Evolutionary conservation across 805 yeast species (phyloP).

Genomic region (Metschnikowia lunata): DNA sequence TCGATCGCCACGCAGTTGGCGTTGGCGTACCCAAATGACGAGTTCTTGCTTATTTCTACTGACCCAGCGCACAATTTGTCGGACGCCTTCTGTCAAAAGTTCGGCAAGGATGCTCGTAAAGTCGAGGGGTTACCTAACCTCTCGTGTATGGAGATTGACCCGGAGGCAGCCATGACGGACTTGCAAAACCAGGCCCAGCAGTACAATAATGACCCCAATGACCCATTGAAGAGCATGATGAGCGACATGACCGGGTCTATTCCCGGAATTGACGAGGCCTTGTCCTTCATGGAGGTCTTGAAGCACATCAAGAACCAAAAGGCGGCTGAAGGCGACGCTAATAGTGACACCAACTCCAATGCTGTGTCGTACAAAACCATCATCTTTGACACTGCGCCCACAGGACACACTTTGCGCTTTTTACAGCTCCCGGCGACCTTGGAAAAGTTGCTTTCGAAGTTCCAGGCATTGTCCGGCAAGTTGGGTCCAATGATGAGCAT

Average conservation of each 20-base stretch:
- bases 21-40: slow-evolving; percentile 67
- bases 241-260: slow-evolving; percentile 90
- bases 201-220: slow-evolving; percentile 51
- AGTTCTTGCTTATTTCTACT: slow-evolving; percentile 85
- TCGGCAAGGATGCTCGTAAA: slow-evolving; percentile 92
- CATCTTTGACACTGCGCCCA: slow-evolving; percentile 99
- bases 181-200: slow-evolving; percentile 59
- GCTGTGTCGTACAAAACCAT: slow-evolving; percentile 65
- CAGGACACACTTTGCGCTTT: slow-evolving; percentile 96
- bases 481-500: slow-evolving; percentile 87
- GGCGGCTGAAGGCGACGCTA: slow-evolving; percentile 4
- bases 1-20: slow-evolving; percentile 95
- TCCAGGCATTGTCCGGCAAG: slow-evolving; percentile 78
- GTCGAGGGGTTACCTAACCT: slow-evolving; percentile 87
- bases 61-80: slow-evolving; percentile 98
- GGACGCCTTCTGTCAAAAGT: slow-evolving; percentile 97
- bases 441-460: slow-evolving; percentile 80
- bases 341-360: slow-evolving; percentile 15
- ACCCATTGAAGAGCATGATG: slow-evolving; percentile 71
- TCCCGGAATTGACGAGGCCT: slow-evolving; percentile 98
- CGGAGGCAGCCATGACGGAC: slow-evolving; percentile 89
- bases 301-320: slow-evolving; percentile 87
- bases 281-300: slow-evolving; percentile 96
- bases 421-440: slow-evolving; percentile 90
- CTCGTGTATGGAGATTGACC: slow-evolving; percentile 98